Evolutionary conservation across 129 eudicot species (phyloP).

Genomic region (Chrysanthemum seticuspe): DNA sequence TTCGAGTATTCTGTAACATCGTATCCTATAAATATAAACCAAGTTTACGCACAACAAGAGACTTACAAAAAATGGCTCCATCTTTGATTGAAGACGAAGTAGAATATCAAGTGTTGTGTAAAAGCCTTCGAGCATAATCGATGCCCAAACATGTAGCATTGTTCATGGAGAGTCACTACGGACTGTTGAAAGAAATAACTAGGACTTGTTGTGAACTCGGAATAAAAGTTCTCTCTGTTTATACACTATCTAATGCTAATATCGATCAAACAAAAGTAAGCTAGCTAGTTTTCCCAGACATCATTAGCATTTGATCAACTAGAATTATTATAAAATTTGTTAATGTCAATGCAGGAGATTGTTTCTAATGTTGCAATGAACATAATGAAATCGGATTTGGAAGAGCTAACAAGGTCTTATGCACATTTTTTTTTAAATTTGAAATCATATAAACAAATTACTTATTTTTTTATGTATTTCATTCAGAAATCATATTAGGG

Average conservation of each 20-base stretch:
- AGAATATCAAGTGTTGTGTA: no score
- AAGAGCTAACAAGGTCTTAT: constrained; percentile 16
- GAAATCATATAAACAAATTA: no score
- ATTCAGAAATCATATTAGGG: constrained; percentile 13
- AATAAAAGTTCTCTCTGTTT: constrained; percentile 17
- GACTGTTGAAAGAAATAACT: constrained; percentile 2
- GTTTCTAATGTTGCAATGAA: not conserved
- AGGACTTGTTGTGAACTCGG: constrained; percentile 9
- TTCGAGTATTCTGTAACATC: no score
- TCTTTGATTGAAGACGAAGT: no score
- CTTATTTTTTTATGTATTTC: not conserved
- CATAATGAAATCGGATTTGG: not conserved
- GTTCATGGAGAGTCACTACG: not conserved
- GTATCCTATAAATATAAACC: no score
- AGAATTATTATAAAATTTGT: not conserved
- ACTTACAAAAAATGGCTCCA: no score
- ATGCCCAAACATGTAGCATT: constrained; percentile 11
- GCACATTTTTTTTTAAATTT: not conserved
- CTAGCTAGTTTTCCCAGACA: not conserved
- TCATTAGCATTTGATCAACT: not conserved
- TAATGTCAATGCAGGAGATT: not conserved
- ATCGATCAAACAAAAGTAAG: not conserved
- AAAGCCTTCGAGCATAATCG: not conserved
- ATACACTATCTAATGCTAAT: not conserved
- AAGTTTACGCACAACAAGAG: no score